A percentile compares a stretch with the other conserved stretches of the same genome.
phyloP scores from a whole-genome alignment of 768 basidiomycete species.

The Tulasnella sp. region DNA sequence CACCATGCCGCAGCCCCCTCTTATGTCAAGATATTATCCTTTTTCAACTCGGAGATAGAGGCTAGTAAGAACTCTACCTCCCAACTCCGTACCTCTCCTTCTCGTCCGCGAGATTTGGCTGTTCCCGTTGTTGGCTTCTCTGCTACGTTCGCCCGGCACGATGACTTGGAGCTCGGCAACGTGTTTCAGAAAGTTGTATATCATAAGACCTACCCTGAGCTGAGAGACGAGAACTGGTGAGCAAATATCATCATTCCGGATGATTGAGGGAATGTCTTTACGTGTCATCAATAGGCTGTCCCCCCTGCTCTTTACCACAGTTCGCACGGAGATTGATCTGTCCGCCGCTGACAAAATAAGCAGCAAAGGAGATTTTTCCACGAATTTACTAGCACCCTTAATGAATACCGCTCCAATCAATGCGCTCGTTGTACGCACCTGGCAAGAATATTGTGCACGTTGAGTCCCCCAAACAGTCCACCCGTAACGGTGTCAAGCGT shows the following conservation, averaged over 20 bases:
- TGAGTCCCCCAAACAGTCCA: too few relatives aligned
- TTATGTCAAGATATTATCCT: conserved; percentile 75
- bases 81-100: conserved; percentile 33
- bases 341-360: conserved; percentile 59
- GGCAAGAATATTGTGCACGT: too few relatives aligned
- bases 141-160: conserved; percentile 89
- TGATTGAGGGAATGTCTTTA: neutral
- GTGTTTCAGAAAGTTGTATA: conserved; percentile 90
- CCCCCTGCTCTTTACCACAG: conserved; percentile 75
- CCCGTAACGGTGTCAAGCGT: too few relatives aligned
- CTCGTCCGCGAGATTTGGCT: conserved; percentile 32
- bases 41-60: conserved; percentile 53
- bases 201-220: conserved; percentile 84
- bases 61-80: conserved; percentile 45
- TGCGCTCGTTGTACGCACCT: conserved; percentile 66
- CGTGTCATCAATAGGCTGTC: conserved; percentile 60
- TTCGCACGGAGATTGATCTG: conserved; percentile 66
- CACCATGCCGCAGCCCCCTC: conserved; percentile 93
- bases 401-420: conserved; percentile 77
- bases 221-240: conserved; percentile 85
- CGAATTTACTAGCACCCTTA: conserved; percentile 66
- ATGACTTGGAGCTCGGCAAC: conserved; percentile 78
- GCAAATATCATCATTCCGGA: neutral
- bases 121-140: conserved; percentile 91
- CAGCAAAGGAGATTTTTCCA: conserved; percentile 68